Conservation (phyloP, 495 filamentous ascomycete genomes). For the Podospora conica region DNA sequence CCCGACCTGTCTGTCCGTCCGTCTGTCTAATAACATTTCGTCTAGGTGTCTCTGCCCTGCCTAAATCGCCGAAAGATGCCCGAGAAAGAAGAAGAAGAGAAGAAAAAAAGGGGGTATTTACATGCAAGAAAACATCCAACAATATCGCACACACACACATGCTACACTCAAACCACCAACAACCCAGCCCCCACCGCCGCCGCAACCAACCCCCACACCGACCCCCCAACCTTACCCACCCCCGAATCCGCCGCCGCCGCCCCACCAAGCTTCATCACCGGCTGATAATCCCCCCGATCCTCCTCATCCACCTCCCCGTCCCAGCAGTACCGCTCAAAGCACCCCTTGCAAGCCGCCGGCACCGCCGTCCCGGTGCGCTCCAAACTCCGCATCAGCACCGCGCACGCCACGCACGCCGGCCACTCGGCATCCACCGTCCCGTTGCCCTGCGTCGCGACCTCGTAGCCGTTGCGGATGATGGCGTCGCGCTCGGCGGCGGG, state of each 20-base stretch:
- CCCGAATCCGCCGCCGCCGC: slow-evolving; percentile 6
- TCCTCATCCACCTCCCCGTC: slow-evolving; percentile 57
- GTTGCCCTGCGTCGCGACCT: slow-evolving; percentile 77
- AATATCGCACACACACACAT: not conserved
- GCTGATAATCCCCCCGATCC: slow-evolving; percentile 29
- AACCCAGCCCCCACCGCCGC: slow-evolving; percentile 2
- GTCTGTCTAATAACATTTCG: not conserved
- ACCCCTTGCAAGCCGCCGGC: slow-evolving; percentile 61
- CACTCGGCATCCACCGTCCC: slow-evolving; percentile 64
- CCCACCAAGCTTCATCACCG: slow-evolving; percentile 23
- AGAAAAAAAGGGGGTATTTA: not conserved
- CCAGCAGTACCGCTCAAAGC: slow-evolving; percentile 86
- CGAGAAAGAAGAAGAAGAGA: too few species aligned
- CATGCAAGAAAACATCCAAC: not conserved
- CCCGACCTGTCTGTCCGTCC: not conserved
- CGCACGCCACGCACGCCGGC: slow-evolving; percentile 79
- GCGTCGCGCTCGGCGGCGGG: slow-evolving; percentile 58
- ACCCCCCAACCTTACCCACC: not conserved
- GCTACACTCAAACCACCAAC: slow-evolving; percentile 3
- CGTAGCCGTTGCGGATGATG: slow-evolving; percentile 78
- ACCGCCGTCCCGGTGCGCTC: slow-evolving; percentile 57
- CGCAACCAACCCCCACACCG: slow-evolving; percentile 1
- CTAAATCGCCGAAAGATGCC: too few species aligned
- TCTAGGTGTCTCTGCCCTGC: not conserved
- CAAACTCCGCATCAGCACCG: slow-evolving; percentile 71